Base-by-base conservation (phyloP, 805 yeast species). In the Zygoascus flipseniorum region DNA sequence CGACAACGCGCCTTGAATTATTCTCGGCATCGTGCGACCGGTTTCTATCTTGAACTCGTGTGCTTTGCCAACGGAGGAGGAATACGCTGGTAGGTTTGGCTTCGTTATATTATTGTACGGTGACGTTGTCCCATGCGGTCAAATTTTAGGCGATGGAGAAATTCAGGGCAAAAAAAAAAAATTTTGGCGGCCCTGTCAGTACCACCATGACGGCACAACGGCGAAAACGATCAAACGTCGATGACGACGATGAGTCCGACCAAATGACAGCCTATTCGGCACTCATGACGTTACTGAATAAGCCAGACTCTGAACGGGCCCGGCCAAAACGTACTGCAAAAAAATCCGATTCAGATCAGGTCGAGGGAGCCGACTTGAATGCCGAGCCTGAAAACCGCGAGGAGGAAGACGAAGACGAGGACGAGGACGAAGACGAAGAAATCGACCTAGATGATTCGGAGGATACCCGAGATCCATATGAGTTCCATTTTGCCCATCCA, bases 391-490 rank as follows among this genome's bases (percentile, higher is more conserved):
- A 58, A 31, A 74, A 51, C 37, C 6, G n/a, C n/a, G 58, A 48
- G 11, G 56, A 18, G 5, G 48, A 43, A 13, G 55, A 41, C 10
- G 62, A 58, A 4, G 65, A 58, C 23, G 58, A 55, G 2, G 60
- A 52, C 35, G 68, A 52, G 28, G 67, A 74, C 39, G 72, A 69
- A 23, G 60, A 56, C 11, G 69, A 60, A 4, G 75, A 63, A 6
- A 75, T 70, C 11, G 76, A 70, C 23, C 69, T 68, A 48, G 75
- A 69, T 16, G 67, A 68, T 47, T 75, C 70, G 16, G 73, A 68
- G 5, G 73, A 70, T 47, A 51, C 59, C 10, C 65, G 68, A 8
- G 97, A 92, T 69, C 87, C 95, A 0, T 89, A 86, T 60, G 86
- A 86, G 56, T 63, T 69, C 11, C 98, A 90, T 66, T 90, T 85